Base-by-base conservation (phyloP, 805 yeast species). In the Groenewaldozyma tartarivorans region DNA sequence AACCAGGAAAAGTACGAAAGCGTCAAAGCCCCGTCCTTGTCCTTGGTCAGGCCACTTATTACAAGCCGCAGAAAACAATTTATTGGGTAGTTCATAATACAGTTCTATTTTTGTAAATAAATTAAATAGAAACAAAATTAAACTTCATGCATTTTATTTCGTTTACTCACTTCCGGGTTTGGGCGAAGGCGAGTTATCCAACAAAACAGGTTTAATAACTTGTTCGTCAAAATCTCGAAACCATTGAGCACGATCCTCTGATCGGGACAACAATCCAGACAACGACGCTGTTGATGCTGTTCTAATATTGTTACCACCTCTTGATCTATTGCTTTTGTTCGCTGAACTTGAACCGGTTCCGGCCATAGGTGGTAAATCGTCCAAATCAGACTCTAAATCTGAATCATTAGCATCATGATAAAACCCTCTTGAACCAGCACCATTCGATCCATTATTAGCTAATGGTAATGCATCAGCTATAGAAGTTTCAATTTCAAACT, bases 141-240 rank as follows among this genome's bases (percentile, higher is more conserved):
- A n/a, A n/a, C n/a, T n/a, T n/a, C n/a, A n/a, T n/a, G n/a, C n/a
- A n/a, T n/a, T n/a, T n/a, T n/a, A n/a, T n/a, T n/a, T n/a, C n/a
- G n/a, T n/a, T n/a, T n/a, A n/a, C n/a, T n/a, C n/a, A n/a, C n/a
- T n/a, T n/a, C n/a, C n/a, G n/a, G n/a, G n/a, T n/a, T n/a, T n/a
- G 5, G 48, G 22, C 4, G 48, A 49, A 3, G 53, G 53, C 3
- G 56, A 46, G 4, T 55, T 42, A 52, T 90, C 97, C 44, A 88
- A 69, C 40, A 90, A 71, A 0, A 86, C 95, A 1, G 96, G 96
- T 59, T 88, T 88, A 52, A 92, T 68, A 18, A 92, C 92, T 56
- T 85, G 85, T 52, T 92, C 96, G 57, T 92, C 99, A 56, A 92
- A 85, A 51, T 77, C 81, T 17, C 85, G 81, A 60, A 92, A 92